phyloP scores from a whole-genome alignment of 2,329 filamentous ascomycete genomes.

The Xylariaceae sp. region DNA sequence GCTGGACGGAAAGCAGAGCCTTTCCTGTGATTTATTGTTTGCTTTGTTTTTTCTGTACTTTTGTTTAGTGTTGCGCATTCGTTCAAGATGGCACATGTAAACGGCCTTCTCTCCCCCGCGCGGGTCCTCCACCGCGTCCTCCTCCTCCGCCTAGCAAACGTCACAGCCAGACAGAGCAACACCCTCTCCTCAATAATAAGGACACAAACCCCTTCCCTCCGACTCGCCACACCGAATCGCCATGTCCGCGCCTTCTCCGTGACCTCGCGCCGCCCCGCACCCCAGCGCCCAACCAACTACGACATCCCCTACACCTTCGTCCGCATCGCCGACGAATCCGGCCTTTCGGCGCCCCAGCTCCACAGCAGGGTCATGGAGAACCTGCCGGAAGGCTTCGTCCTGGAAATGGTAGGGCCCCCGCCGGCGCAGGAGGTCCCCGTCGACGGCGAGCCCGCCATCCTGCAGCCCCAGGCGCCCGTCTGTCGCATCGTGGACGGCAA shows the following conservation, averaged over 20 bases:
- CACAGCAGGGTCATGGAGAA: slow-evolving; percentile 14
- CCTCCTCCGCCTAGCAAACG: slow-evolving; percentile 21
- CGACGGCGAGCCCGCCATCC: slow-evolving; percentile 25
- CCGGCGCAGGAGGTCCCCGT: slow-evolving; percentile 30
- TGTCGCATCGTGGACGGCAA: slow-evolving; percentile 51
- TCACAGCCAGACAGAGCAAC: slow-evolving; percentile 4
- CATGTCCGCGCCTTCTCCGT: slow-evolving; percentile 8
- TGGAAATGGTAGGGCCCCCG: slow-evolving; percentile 30
- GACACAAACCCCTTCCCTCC: slow-evolving; percentile 9
- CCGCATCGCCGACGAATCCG: slow-evolving; percentile 28
- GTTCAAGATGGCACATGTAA: slow-evolving; percentile 24
- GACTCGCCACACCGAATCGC: background rate
- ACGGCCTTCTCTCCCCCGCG: slow-evolving; percentile 27
- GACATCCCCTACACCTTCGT: slow-evolving; percentile 40
- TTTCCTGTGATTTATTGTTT: background rate
- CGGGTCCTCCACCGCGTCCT: slow-evolving; percentile 29
- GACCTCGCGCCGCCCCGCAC: slow-evolving; percentile 1
- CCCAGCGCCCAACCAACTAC: slow-evolving; percentile 37
- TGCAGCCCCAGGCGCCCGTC: slow-evolving; percentile 25
- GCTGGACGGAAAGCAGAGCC: background rate
- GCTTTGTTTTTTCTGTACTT: background rate
- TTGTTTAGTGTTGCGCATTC: background rate
- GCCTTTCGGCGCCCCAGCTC: slow-evolving; percentile 25
- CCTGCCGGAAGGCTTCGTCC: slow-evolving; percentile 18
- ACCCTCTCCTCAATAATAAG: slow-evolving; percentile 2